These are phyloP conservation scores for Aureobasidium subglaciale DNA, from an alignment of 2,329 filamentous ascomycete species.

Conservation along the genomic window DNA sequence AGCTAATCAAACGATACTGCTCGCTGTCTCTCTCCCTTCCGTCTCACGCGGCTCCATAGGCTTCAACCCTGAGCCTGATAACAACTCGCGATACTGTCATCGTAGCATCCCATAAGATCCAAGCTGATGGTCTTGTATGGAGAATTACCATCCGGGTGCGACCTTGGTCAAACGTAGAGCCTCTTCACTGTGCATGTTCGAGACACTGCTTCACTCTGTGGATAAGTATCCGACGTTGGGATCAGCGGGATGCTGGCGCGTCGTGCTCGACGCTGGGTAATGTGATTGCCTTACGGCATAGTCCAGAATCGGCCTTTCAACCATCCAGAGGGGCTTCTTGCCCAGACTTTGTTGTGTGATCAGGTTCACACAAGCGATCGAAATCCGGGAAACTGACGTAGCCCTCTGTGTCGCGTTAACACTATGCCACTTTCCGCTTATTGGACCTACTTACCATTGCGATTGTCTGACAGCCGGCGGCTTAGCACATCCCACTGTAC, in stretches of 20 bases:
- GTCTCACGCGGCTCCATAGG: too few species aligned
- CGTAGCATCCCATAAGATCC: background rate
- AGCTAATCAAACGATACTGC: background rate
- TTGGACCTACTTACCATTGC: slow-evolving; percentile 1
- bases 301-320: background rate
- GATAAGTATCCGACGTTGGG: too few species aligned
- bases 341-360: background rate
- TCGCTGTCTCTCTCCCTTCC: background rate
- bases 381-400: slow-evolving; percentile 17
- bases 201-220: too few species aligned
- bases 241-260: background rate
- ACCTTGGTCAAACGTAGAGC: too few species aligned
- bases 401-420: background rate
- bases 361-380: slow-evolving; percentile 13
- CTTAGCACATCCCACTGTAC: slow-evolving; percentile 14
- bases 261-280: background rate
- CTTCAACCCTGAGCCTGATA: too few species aligned
- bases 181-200: too few species aligned
- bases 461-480: slow-evolving; percentile 11
- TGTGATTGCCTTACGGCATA: background rate
- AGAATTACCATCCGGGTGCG: too few species aligned
- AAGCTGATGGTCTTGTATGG: too few species aligned
- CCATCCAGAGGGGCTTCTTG: background rate
- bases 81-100: too few species aligned
- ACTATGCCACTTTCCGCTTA: background rate